Conservation (phyloP, 345 rosid genomes). For the Citrus medica region DNA sequence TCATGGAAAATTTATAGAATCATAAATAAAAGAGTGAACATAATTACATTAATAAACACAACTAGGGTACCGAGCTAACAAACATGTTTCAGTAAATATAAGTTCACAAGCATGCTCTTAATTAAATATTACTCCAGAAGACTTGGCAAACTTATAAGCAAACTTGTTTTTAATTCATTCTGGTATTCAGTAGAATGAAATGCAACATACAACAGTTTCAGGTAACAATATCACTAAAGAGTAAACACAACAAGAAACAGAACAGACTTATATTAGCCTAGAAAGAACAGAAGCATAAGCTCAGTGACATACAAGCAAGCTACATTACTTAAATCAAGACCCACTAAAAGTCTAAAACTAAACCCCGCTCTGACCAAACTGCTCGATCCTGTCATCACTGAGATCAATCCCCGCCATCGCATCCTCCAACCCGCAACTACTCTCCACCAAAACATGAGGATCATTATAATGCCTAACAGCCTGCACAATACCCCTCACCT, state of each 20-base stretch:
- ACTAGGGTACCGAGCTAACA: not conserved
- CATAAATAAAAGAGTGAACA: not conserved
- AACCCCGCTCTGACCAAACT: constrained; percentile 16
- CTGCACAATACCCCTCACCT: constrained; percentile 44
- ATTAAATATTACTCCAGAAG: not conserved
- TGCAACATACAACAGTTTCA: not conserved
- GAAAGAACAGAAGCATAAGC: not conserved
- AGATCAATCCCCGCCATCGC: constrained; percentile 34
- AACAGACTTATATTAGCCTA: not conserved
- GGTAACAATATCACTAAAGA: not conserved
- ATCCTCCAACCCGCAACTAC: constrained; percentile 37
- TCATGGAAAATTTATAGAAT: not conserved
- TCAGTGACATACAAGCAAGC: not conserved
- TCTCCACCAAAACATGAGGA: constrained; percentile 53
- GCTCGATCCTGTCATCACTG: constrained; percentile 40
- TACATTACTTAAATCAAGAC: constrained; percentile 13
- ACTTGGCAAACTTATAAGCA: not conserved
- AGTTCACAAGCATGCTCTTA: not conserved
- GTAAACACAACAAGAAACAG: not conserved
- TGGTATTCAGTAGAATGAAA: not conserved
- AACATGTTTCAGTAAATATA: not conserved
- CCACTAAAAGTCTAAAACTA: constrained; percentile 1
- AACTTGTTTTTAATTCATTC: not conserved
- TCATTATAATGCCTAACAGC: constrained; percentile 65
- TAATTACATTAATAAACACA: not conserved